These are phyloP conservation scores for Styphnolobium japonicum DNA, from an alignment of 306 rosid genomes.

Conservation along the genomic window DNA sequence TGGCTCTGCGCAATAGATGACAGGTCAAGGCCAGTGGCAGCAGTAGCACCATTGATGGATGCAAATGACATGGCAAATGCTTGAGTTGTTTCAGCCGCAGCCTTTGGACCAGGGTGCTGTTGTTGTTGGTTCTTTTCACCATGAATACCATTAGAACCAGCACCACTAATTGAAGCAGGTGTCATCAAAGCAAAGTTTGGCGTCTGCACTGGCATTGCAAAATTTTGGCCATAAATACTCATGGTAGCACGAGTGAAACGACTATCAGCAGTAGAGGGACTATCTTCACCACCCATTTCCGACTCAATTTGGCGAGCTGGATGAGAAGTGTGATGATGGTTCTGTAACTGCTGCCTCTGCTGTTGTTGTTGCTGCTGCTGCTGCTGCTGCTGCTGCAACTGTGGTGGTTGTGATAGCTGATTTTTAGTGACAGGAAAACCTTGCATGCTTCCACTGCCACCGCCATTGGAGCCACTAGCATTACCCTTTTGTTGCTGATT, in stretches of 20 bases:
- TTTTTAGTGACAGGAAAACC: constrained; percentile 75
- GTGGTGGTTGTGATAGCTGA: constrained; percentile 52
- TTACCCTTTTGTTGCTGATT: constrained; percentile 76
- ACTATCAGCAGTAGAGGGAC: constrained; percentile 85
- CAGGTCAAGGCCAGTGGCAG: constrained; percentile 66
- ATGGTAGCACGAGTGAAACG: constrained; percentile 54
- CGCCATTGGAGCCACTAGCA: constrained; percentile 44
- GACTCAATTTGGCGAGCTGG: constrained; percentile 69
- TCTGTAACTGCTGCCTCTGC: constrained; percentile 55
- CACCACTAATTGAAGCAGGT: constrained; percentile 50
- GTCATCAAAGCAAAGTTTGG: constrained; percentile 75
- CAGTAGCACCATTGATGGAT: constrained; percentile 58
- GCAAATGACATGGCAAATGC: constrained; percentile 82
- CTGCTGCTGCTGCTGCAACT: too few relatives aligned
- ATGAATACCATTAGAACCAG: constrained; percentile 44
- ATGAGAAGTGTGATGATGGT: constrained; percentile 53
- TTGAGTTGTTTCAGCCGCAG: constrained; percentile 64
- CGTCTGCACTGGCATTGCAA: constrained; percentile 69
- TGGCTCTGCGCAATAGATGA: constrained; percentile 67
- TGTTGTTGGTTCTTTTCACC: constrained; percentile 66
- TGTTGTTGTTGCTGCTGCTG: constrained; percentile 44
- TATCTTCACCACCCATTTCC: constrained; percentile 87
- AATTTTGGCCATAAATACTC: constrained; percentile 72
- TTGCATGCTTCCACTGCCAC: constrained; percentile 57
- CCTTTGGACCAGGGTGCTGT: constrained; percentile 60